Evolutionary conservation across 169 alveolate species (phyloP), one percentile per base, ranked within the genome.

Genomic region (Cryptosporidium sp.): DNA sequence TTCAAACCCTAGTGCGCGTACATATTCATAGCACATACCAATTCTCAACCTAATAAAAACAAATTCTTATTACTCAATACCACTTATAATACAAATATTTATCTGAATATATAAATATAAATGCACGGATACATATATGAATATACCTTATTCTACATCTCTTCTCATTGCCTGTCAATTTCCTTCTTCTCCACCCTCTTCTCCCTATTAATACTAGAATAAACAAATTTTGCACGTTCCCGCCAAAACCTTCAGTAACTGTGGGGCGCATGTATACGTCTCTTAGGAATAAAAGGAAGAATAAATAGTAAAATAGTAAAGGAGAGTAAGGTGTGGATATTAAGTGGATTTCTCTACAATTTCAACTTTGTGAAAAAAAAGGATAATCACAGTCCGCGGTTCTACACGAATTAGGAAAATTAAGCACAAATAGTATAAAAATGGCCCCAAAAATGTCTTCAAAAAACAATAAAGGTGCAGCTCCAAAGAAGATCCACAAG

Each of bases 341-440:
- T 51, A 80, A 80, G 89, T 80, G 89, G 89, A 80, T 80, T 80
- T 44, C 89, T 80, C 89, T n/a, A 42, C 48, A 42, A 61, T 75
- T 42, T 42, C 42, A 60, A 29, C 18, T 39, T 26, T 31, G 48
- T 9, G 23, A 80, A 80, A 37, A 80, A 80, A 62, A 62, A 48
- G 7, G 42, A 35, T 7, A 60, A 62, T 80, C 89, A 80, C 75
- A 80, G 89, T 80, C 89, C 89, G 89, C 89, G 89, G 89, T 80
- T 80, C 89, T 80, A 44, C 65, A 21, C n/a, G 68, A 42, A 80
- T 80, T 80, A 60, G 52, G 48, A 62, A 42, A 62, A 35, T 2
- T 35, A 62, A 37, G 45, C 48, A 80, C 56, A 35, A 56, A 73
- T 31, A 61, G 62, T 44, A 53, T 61, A 80, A 80, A 80, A 80